These are phyloP conservation scores for Symbiotaphrina buchneri DNA, from an alignment of 495 filamentous ascomycete genomes.

Conservation along the genomic window DNA sequence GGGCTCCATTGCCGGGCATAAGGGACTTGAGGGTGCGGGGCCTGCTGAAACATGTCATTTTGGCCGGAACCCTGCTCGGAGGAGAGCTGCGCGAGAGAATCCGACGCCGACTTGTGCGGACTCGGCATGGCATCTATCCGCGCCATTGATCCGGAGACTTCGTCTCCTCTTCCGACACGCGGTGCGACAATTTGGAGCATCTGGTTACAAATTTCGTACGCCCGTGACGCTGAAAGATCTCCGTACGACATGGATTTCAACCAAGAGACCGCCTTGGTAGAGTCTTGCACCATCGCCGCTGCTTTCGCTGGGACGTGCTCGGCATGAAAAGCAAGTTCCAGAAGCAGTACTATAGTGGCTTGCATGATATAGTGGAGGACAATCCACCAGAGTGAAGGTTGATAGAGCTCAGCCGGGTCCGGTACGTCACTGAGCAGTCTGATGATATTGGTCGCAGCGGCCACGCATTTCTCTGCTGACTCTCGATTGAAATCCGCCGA, in stretches of 20 bases:
- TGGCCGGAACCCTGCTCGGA: no score
- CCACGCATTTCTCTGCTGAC: conserved; percentile 30
- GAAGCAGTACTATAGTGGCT: conserved; percentile 30
- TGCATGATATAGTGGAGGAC: conserved; percentile 40
- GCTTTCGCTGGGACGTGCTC: conserved; percentile 2
- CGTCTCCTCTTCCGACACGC: no score
- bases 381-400: conserved; percentile 37
- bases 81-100: no score
- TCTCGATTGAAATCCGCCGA: conserved; percentile 25
- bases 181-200: no score
- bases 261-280: conserved; percentile 5
- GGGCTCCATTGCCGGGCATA: no score
- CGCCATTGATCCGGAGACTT: no score
- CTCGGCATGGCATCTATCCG: no score
- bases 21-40: no score
- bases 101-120: no score
- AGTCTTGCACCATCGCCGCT: conserved; percentile 1
- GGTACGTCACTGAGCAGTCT: conserved; percentile 25
- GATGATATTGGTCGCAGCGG: conserved; percentile 30
- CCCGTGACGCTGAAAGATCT: no score
- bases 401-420: conserved; percentile 16
- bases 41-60: no score
- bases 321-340: conserved; percentile 15
- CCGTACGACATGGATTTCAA: conserved; percentile 3
- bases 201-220: no score